Percentiles rank a stretch among this genome's conserved stretches.
These are phyloP conservation scores for Lipomyces yamadae DNA, from an alignment of 805 yeast genomes.

Conservation along the genomic window DNA sequence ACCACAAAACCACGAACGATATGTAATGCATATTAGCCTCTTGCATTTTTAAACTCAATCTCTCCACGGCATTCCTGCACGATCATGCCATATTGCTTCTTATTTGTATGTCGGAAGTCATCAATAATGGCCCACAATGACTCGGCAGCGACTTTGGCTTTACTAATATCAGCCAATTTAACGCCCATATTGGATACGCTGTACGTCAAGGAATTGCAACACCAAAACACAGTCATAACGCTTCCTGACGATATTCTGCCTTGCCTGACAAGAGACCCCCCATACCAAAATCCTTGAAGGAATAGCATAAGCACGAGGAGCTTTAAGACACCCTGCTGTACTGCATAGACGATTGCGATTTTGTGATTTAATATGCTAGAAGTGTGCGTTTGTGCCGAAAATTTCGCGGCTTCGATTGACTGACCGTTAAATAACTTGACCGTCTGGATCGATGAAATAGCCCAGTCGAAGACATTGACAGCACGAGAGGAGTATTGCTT, in stretches of 20 bases:
- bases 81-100: constrained; percentile 35
- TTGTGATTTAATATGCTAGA: constrained; percentile 43
- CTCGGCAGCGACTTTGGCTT: constrained; percentile 70
- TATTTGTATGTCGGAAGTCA: constrained; percentile 24
- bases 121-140: constrained; percentile 48
- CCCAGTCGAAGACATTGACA: constrained; percentile 72
- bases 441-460: constrained; percentile 60
- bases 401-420: constrained; percentile 55
- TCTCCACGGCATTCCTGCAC: constrained; percentile 49
- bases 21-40: background rate
- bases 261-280: constrained; percentile 63
- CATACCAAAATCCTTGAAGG: constrained; percentile 93
- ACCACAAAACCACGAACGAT: background rate
- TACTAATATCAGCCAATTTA: constrained; percentile 65
- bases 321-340: constrained; percentile 63
- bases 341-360: constrained; percentile 48
- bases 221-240: constrained; percentile 80
- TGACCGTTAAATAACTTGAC: constrained; percentile 68
- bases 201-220: constrained; percentile 75
- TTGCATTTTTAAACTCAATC: constrained; percentile 56
- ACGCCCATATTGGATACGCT: constrained; percentile 60
- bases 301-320: constrained; percentile 71
- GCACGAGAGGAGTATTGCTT: constrained; percentile 61
- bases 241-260: constrained; percentile 61
- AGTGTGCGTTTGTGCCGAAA: constrained; percentile 46